Percentiles rank a stretch among this genome's conserved stretches.
Evolutionary conservation across 2,329 filamentous ascomycete genomes (phyloP).

Genomic region (Ascochyta pisi): DNA sequence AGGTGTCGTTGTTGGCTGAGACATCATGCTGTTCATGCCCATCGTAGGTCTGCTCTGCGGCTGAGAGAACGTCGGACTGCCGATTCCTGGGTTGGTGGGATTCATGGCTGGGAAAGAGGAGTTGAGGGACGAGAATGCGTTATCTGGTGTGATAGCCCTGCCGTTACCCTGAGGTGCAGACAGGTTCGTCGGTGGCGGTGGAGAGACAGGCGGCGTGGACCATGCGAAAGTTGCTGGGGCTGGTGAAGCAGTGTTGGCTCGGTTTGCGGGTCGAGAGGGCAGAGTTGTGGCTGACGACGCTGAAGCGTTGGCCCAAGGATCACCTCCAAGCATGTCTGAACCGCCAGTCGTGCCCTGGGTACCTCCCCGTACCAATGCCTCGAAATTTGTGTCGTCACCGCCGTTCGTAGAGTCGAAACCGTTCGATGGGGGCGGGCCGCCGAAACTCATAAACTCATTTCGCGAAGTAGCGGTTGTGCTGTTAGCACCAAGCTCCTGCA

Average conservation of each 20-base stretch:
- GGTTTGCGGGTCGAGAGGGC: conserved; percentile 42
- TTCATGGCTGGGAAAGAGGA: conserved; percentile 47
- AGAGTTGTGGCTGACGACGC: conserved; percentile 32
- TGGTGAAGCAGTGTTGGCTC: conserved; percentile 36
- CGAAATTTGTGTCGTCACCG: conserved; percentile 79
- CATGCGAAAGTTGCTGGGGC: conserved; percentile 56
- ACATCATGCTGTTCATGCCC: conserved; percentile 44
- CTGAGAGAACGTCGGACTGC: conserved; percentile 45
- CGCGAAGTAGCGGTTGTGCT: conserved; percentile 61
- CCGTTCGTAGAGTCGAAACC: conserved; percentile 63
- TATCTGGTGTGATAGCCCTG: conserved; percentile 61
- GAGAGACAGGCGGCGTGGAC: conserved; percentile 51
- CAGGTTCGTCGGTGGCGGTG: conserved; percentile 38
- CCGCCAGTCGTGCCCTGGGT: conserved; percentile 48
- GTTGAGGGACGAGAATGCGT: conserved; percentile 51
- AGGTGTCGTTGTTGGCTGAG: conserved; percentile 32
- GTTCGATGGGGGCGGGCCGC: conserved; percentile 60
- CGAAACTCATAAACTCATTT: conserved; percentile 75
- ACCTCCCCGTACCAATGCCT: conserved; percentile 84
- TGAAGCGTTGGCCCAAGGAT: conserved; percentile 51
- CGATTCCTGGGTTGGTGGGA: conserved; percentile 44
- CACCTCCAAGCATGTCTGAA: conserved; percentile 52
- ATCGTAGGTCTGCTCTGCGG: conserved; percentile 42
- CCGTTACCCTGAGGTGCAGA: conserved; percentile 36
- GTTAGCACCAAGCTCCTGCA: conserved; percentile 78